Conservation (phyloP, 768 basidiomycete species). For the Chiua virens region DNA sequence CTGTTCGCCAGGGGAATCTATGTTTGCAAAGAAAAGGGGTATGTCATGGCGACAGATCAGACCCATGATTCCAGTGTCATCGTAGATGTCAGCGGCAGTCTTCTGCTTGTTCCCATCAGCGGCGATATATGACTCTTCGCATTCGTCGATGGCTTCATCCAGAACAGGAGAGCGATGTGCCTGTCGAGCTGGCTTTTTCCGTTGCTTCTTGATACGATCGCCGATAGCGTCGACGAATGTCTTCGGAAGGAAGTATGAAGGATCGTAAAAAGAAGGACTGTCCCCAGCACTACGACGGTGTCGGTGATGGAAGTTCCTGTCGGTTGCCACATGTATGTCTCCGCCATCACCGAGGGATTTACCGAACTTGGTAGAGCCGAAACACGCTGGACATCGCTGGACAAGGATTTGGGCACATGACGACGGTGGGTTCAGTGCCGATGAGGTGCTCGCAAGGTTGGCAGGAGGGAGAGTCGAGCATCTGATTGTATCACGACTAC, state of each 20-base stretch:
- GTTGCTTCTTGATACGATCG: slow-evolving; percentile 18
- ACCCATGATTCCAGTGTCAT: slow-evolving; percentile 38
- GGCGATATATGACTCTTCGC: slow-evolving; percentile 22
- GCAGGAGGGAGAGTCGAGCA: no score
- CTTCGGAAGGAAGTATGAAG: slow-evolving; percentile 35
- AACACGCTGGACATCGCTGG: slow-evolving; percentile 34
- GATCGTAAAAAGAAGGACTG: slow-evolving; percentile 33
- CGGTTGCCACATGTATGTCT: slow-evolving; percentile 37
- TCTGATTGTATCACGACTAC: no score
- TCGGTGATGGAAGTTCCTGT: slow-evolving; percentile 42
- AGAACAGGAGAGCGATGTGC: slow-evolving; percentile 21
- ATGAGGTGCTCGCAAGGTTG: no score
- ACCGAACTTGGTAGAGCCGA: slow-evolving; percentile 12
- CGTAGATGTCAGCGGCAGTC: slow-evolving; percentile 21
- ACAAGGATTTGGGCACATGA: not conserved
- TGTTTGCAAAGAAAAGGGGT: slow-evolving; percentile 35
- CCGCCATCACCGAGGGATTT: slow-evolving; percentile 20
- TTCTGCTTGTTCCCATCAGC: slow-evolving; percentile 4
- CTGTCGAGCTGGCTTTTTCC: slow-evolving; percentile 17
- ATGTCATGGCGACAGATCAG: slow-evolving; percentile 40
- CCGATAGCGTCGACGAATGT: slow-evolving; percentile 34
- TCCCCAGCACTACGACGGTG: slow-evolving; percentile 33
- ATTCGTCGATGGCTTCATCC: slow-evolving; percentile 35
- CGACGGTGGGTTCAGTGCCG: no score
- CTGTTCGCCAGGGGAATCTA: not conserved